A percentile compares a stretch with the other conserved stretches of the same genome.
Evolutionary conservation across 2,329 filamentous ascomycete genomes (phyloP).

Genomic region (Pseudocercospora musae): DNA sequence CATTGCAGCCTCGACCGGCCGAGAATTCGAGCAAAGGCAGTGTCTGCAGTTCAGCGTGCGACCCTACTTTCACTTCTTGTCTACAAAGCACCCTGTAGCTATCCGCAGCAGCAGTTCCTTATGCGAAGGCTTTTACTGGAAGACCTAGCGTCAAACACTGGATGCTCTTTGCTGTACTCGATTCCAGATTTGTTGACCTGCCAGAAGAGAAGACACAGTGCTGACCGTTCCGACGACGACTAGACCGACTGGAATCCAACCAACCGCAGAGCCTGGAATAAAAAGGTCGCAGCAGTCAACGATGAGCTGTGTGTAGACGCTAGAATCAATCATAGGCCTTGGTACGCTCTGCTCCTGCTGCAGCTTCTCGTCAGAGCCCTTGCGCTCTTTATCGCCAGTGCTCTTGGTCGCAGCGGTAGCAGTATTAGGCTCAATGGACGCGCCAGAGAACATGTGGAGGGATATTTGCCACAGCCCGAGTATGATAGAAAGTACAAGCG

Average conservation of each 20-base stretch:
- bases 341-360: background rate
- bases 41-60: no score
- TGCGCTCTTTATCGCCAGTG: background rate
- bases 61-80: no score
- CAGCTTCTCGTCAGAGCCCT: background rate
- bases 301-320: slow-evolving; percentile 45
- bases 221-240: slow-evolving; percentile 57
- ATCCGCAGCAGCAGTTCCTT: no score
- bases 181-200: slow-evolving; percentile 59
- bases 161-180: slow-evolving; percentile 21
- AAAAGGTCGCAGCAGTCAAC: slow-evolving; percentile 61
- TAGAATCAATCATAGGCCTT: background rate
- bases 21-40: no score
- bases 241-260: slow-evolving; percentile 56
- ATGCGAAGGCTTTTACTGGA: no score
- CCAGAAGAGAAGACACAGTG: slow-evolving; percentile 60
- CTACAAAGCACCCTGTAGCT: no score
- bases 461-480: slow-evolving; percentile 44
- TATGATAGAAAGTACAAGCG: slow-evolving; percentile 51
- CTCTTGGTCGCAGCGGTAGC: background rate
- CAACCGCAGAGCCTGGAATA: slow-evolving; percentile 58
- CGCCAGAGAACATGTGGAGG: background rate
- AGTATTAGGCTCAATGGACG: background rate
- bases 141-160: no score
- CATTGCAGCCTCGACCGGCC: no score